Evolutionary conservation across 495 filamentous ascomycete species (phyloP), one percentile per base, ranked within the genome.

Genomic region (Pseudoneurospora amorphoporcata): DNA sequence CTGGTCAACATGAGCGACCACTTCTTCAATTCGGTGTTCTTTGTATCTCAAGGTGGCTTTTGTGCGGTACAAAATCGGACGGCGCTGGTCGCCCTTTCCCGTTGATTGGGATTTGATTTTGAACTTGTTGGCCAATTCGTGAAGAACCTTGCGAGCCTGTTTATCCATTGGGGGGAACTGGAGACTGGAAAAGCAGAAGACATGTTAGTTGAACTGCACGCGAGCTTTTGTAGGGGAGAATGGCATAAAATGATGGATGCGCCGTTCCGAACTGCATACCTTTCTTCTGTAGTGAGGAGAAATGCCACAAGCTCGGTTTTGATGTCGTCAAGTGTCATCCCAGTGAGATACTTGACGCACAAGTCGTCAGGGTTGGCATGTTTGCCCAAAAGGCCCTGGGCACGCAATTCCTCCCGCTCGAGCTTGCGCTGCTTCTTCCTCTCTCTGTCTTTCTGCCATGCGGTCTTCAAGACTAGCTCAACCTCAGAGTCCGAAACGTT

Each of bases 101-200:
- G 85, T 84, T 1, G 94, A 97, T 76, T 94, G 91, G 3, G 94
- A 97, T 73, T 92, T 96, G 70, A 98, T 82, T 14, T 86, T 86
- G 75, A 97, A 86, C 17, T 84, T 82, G 75, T 85, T 85, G 5
- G 92, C 92, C 40, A 97, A 75, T 40, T 91, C 85, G 77, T 99
- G 95, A 14, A 97, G 85, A 12, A 87, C 79, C 77, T 91, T 94
- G 71, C 95, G 92, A 40, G 88, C 86, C 3, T 86, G 79, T 74
- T 92, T 94, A 38, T 90, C 88, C 88, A 99, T 95, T 3, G 95
- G 93, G 6, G 95, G 94, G 12, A 99, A 83, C 23, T 90, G 81
- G 14, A 94, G 84, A 69, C 94, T 97, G 74, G 8, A 65, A 35
- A 35, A 32, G 14, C 32, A 35, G 29, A 7, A 35, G 35, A 3